These are phyloP conservation scores for Brasenia schreberi DNA, from an alignment of 164 flowering plant species.

Conservation along the genomic window DNA sequence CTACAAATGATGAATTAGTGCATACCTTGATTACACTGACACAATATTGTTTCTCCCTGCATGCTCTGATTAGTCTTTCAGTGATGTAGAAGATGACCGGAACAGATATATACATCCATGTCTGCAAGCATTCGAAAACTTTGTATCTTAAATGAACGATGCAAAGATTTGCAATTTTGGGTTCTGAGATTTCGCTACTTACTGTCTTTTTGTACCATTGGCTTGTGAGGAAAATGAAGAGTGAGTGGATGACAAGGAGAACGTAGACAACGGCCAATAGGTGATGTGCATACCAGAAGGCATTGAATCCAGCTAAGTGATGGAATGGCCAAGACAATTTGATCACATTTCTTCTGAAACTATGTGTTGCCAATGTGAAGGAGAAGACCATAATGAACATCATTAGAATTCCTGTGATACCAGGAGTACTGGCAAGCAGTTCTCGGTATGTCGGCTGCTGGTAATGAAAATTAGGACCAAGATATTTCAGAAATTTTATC, in stretches of 20 bases:
- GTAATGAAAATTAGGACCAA: constrained; percentile 36
- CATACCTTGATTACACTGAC: constrained; percentile 59
- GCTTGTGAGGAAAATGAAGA: constrained; percentile 35
- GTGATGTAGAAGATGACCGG: constrained; percentile 47
- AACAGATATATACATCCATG: constrained; percentile 79
- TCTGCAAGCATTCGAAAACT: constrained; percentile 30
- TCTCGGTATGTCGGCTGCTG: constrained; percentile 47
- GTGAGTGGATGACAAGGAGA: constrained; percentile 56
- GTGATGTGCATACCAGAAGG: constrained; percentile 98
- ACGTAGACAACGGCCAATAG: constrained; percentile 55
- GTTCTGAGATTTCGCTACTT: constrained; percentile 7
- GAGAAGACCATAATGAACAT: constrained; percentile 52
- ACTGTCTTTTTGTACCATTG: constrained; percentile 73
- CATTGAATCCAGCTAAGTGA: constrained; percentile 78
- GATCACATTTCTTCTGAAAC: constrained; percentile 62
- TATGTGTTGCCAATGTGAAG: constrained; percentile 65
- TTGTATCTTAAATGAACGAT: background rate
- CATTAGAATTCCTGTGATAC: constrained; percentile 59
- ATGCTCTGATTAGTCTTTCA: constrained; percentile 38
- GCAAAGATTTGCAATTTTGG: background rate
- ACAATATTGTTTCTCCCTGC: constrained; percentile 24
- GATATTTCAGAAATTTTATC: constrained; percentile 15
- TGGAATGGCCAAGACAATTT: constrained; percentile 56
- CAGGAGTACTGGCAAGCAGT: constrained; percentile 21
- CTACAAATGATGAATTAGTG: background rate